Evolutionary conservation across 176 grass and related monocot species (phyloP), one percentile per base, ranked within the genome.

Genomic region (Zizania latifolia): DNA sequence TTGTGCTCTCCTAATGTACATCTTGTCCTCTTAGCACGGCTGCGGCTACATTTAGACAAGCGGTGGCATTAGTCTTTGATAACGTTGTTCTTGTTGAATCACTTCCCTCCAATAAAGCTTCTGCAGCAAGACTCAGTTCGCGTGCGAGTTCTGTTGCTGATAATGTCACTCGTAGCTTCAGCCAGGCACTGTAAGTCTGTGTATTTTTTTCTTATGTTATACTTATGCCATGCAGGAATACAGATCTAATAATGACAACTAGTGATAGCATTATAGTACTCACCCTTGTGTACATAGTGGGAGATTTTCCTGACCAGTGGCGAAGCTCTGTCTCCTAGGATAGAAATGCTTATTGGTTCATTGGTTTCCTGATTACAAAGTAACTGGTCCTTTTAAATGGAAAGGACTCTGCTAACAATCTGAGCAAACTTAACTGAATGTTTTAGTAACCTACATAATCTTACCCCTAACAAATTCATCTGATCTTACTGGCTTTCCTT

Each of bases 41-140:
- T 74, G 94, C 94, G 85, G 94, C 94, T 82, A 98, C 94, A 68
- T 94, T 98, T 83, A 93, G 94, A 86, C 94, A 98, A 84, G 94
- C 94, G 77, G 94, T 94, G 74, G 94, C 94, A 40, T 72, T 98
- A 57, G 85, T 94, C 73, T 98, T 98, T 81, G 94, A 93, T 68
- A 89, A 90, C 30, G 94, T 94, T 86, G 68, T 86, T 70, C 68
- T 32, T 61, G 71, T 79, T 58, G 94, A 98, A 86, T 91, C 88
- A 78, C 94, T 98, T 86, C 94, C 91, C 35, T 72, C 81, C n/a
- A 91, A 89, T 70, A 98, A 93, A 92, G 71, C 71, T 85, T 83
- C 83, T 84, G 62, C 91, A 71, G 70, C 77, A 68, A 86, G 86
- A 72, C 86, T 78, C 40, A 59, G 87, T 44, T 91, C 77, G 24